Conservation (phyloP, 768 basidiomycete genomes). For the Strobilomyces dryophilus region DNA sequence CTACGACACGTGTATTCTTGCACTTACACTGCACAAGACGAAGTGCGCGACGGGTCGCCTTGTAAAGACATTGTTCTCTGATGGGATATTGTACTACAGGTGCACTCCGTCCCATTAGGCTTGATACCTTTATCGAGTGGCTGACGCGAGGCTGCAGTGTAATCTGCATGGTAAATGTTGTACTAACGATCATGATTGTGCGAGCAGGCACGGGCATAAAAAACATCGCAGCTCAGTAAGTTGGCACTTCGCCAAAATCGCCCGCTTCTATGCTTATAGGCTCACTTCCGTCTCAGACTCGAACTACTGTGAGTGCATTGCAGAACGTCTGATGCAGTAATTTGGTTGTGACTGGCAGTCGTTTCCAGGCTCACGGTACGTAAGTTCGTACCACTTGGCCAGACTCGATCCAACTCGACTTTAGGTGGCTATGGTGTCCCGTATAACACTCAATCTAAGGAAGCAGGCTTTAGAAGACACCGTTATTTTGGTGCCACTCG, state of each 20-base stretch:
- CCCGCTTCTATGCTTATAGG: not conserved
- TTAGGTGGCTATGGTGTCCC: constrained; percentile 63
- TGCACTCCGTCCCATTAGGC: constrained; percentile 1
- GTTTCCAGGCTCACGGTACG: constrained; percentile 13
- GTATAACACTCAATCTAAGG: constrained; percentile 59
- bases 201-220: constrained; percentile 26
- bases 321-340: not conserved
- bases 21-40: constrained; percentile 33
- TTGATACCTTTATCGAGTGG: not conserved
- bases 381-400: not conserved
- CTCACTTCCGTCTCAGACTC: constrained; percentile 16
- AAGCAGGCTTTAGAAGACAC: constrained; percentile 25
- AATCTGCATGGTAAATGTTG: constrained; percentile 36
- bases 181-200: constrained; percentile 37
- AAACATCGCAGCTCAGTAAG: constrained; percentile 36
- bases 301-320: constrained; percentile 38
- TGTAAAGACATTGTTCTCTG: constrained; percentile 24
- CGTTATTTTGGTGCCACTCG: not conserved
- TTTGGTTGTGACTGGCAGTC: constrained; percentile 33
- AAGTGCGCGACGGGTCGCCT: constrained; percentile 15
- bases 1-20: constrained; percentile 36
- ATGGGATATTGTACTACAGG: constrained; percentile 37
- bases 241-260: not conserved
- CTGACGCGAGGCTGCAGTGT: constrained; percentile 23
- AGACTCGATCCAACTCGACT: constrained; percentile 1